Conservation (phyloP, 2,329 filamentous ascomycete species). For the Elsinoe fawcettii region DNA sequence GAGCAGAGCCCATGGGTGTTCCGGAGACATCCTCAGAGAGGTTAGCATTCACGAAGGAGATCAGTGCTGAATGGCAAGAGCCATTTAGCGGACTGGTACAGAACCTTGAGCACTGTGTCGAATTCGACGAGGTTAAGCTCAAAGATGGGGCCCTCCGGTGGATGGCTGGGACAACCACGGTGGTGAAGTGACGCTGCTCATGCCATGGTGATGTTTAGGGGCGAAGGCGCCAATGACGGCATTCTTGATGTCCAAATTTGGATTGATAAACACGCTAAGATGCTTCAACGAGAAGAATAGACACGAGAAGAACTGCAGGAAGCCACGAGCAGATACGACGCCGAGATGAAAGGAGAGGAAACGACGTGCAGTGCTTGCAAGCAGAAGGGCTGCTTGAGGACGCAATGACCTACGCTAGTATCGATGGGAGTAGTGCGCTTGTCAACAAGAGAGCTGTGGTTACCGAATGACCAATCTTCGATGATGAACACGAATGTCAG, state of each 20-base stretch:
- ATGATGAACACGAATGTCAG: background rate
- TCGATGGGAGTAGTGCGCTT: background rate
- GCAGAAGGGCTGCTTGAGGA: background rate
- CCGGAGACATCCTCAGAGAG: constrained; percentile 31
- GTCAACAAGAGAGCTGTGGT: background rate
- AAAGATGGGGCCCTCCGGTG: constrained; percentile 22
- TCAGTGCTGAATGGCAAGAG: background rate
- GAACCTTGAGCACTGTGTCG: constrained; percentile 18
- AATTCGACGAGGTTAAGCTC: constrained; percentile 12
- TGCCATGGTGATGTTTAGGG: constrained; percentile 32
- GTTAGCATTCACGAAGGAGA: background rate
- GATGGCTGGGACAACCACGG: constrained; percentile 23
- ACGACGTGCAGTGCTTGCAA: background rate
- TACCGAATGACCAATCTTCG: background rate
- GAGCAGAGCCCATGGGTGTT: constrained; percentile 29
- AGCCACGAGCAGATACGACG: background rate
- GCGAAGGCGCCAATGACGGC: background rate
- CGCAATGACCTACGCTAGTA: background rate
- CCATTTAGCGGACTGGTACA: constrained; percentile 20
- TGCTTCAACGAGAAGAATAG: background rate
- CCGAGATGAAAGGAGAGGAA: background rate
- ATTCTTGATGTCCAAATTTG: background rate
- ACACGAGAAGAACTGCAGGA: background rate
- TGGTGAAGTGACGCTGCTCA: constrained; percentile 33
- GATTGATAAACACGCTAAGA: background rate